Conservation (phyloP, 139 green algal species). For the Raphidocelis subcapitata region DNA sequence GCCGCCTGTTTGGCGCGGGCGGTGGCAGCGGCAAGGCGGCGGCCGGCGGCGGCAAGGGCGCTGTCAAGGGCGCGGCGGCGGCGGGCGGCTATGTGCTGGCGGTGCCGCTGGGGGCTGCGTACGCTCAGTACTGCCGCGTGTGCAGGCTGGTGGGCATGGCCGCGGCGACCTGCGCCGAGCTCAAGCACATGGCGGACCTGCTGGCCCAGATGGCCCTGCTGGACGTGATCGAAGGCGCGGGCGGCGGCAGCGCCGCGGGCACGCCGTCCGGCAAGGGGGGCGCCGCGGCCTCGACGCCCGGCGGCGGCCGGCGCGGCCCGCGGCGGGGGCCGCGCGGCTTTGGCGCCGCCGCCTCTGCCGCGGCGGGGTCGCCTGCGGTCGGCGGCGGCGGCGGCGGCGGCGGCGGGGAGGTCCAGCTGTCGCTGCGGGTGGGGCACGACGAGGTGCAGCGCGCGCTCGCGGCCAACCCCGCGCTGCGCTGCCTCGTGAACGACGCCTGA, state of each 20-base stretch:
- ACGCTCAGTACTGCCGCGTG: slow-evolving; percentile 17
- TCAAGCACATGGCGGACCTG: slow-evolving; percentile 19
- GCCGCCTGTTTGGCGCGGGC: too few relatives aligned
- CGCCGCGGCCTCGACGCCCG: background rate
- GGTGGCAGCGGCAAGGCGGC: background rate
- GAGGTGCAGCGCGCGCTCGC: slow-evolving; percentile 17
- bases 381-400: slow-evolving; percentile 1
- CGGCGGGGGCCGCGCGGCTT: background rate
- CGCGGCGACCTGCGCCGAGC: background rate
- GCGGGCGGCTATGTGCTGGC: slow-evolving; percentile 8
- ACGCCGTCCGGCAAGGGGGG: background rate
- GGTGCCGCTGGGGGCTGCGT: slow-evolving; percentile 10
- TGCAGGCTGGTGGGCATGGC: slow-evolving; percentile 24
- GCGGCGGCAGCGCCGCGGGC: background rate
- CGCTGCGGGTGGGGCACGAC: background rate
- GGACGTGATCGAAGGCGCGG: background rate
- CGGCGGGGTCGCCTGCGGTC: background rate
- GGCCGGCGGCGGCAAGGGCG: background rate
- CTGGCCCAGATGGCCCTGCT: slow-evolving; percentile 24
- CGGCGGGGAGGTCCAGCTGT: slow-evolving; percentile 2
- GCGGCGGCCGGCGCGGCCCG: background rate
- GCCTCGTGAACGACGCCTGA: slow-evolving; percentile 13
- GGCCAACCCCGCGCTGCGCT: slow-evolving; percentile 26
- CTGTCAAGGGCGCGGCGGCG: too few relatives aligned
- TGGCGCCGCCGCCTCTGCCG: background rate